Evolutionary conservation across 176 grass and related monocot species (phyloP).

Genomic region (Ensete glaucum): DNA sequence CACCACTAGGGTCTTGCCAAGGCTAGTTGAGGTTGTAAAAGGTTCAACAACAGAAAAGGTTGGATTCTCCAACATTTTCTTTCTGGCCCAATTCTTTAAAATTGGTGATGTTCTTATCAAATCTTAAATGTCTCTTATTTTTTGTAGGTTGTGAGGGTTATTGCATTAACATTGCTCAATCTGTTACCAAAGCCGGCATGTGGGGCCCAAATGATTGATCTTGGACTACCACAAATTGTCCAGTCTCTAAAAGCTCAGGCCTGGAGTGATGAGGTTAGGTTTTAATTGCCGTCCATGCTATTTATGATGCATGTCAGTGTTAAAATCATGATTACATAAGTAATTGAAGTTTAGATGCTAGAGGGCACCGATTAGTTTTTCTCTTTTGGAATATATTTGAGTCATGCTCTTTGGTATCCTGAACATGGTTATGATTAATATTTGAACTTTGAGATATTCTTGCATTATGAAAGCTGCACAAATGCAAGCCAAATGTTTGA

Average conservation of each 20-base stretch:
- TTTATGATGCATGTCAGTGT: background rate
- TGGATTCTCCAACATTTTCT: slow-evolving; percentile 5
- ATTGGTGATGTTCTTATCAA: background rate
- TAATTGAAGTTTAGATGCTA: background rate
- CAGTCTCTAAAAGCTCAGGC: slow-evolving; percentile 95
- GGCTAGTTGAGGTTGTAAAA: slow-evolving; percentile 91
- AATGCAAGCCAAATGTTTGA: too few species aligned
- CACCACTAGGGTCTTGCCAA: slow-evolving; percentile 82
- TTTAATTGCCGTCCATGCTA: slow-evolving; percentile 9
- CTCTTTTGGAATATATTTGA: background rate
- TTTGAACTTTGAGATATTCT: background rate
- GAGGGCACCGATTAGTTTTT: background rate
- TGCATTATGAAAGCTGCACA: too few species aligned
- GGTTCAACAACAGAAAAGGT: slow-evolving; percentile 97
- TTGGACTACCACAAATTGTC: slow-evolving; percentile 79
- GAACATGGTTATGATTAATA: background rate
- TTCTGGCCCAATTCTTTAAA: background rate
- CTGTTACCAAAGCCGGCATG: slow-evolving; percentile 69
- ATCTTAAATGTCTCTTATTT: background rate
- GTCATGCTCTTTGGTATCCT: background rate
- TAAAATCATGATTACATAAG: too few species aligned
- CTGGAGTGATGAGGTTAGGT: slow-evolving; percentile 91
- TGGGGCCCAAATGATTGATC: slow-evolving; percentile 95
- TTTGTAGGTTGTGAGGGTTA: slow-evolving; percentile 85
- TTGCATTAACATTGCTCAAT: slow-evolving; percentile 76